Evolutionary conservation across 495 filamentous ascomycete species (phyloP).

Genomic region (Daldinia grandis): DNA sequence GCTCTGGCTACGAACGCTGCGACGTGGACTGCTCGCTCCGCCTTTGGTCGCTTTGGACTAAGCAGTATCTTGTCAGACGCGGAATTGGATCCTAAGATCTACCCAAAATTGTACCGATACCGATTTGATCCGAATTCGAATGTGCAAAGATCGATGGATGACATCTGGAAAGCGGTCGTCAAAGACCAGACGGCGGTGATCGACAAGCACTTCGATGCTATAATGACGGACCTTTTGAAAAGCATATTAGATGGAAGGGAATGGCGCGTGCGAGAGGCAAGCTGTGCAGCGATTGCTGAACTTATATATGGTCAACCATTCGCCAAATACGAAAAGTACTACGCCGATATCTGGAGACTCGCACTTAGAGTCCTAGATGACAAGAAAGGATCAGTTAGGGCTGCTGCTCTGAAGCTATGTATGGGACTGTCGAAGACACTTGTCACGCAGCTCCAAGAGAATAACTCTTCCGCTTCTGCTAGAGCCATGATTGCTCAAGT

Average conservation of each 20-base stretch:
- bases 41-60: slow-evolving; percentile 92
- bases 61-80: slow-evolving; percentile 90
- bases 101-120: slow-evolving; percentile 93
- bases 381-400: slow-evolving; percentile 88
- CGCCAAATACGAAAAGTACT: slow-evolving; percentile 81
- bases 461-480: slow-evolving; percentile 73
- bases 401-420: slow-evolving; percentile 81
- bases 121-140: slow-evolving; percentile 92
- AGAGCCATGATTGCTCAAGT: slow-evolving; percentile 81
- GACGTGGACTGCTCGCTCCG: slow-evolving; percentile 93
- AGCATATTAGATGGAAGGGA: slow-evolving; percentile 83
- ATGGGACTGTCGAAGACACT: slow-evolving; percentile 82
- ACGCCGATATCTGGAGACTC: slow-evolving; percentile 81
- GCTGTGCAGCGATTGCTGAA: slow-evolving; percentile 89
- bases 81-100: slow-evolving; percentile 89
- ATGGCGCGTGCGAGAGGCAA: slow-evolving; percentile 91
- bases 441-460: slow-evolving; percentile 84
- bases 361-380: slow-evolving; percentile 91
- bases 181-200: slow-evolving; percentile 80
- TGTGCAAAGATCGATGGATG: slow-evolving; percentile 93
- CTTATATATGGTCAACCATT: slow-evolving; percentile 78
- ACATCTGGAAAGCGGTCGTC: slow-evolving; percentile 93
- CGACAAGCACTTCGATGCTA: slow-evolving; percentile 79
- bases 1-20: slow-evolving; percentile 91
- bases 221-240: slow-evolving; percentile 84